These are phyloP conservation scores for Candida ipomoeae DNA, from an alignment of 805 yeast species.

Conservation along the genomic window DNA sequence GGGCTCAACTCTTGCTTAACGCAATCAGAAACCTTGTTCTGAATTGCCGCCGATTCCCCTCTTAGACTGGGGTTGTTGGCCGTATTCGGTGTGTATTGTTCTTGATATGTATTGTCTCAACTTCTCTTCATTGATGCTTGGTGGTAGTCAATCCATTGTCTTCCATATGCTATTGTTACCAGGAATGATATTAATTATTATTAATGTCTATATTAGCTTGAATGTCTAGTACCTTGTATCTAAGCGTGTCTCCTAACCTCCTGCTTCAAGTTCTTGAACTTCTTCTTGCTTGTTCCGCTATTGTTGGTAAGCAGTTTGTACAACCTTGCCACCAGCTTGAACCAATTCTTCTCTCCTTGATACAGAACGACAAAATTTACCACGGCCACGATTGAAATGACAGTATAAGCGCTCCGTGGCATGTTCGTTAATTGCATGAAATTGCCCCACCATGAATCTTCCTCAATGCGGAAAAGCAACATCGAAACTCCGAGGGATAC, in stretches of 20 bases:
- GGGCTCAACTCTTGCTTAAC: too few relatives aligned
- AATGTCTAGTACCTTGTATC: not conserved
- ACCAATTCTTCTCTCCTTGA: constrained; percentile 43
- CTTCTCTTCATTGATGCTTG: too few relatives aligned
- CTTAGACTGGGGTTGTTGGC: not conserved
- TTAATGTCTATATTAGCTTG: not conserved
- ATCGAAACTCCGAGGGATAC: constrained; percentile 49
- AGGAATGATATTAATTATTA: not conserved
- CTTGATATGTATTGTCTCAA: too few relatives aligned
- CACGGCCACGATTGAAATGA: constrained; percentile 45
- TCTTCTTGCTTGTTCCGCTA: constrained; percentile 31
- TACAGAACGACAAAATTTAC: constrained; percentile 48
- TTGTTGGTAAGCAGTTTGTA: constrained; percentile 33
- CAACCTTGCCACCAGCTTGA: constrained; percentile 35
- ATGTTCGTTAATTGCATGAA: constrained; percentile 74
- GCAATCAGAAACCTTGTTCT: too few relatives aligned
- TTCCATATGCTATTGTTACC: too few relatives aligned
- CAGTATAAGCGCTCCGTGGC: constrained; percentile 44
- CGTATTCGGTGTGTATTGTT: too few relatives aligned
- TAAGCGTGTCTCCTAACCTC: not conserved
- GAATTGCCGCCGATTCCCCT: not conserved
- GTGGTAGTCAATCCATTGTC: too few relatives aligned
- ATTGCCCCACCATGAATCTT: constrained; percentile 53
- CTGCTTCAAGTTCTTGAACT: constrained; percentile 21
- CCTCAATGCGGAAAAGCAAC: constrained; percentile 50